Percentiles rank a stretch among this genome's conserved stretches.
These are phyloP conservation scores for Paxillus involutus DNA, from an alignment of 768 basidiomycete species.

Conservation along the genomic window DNA sequence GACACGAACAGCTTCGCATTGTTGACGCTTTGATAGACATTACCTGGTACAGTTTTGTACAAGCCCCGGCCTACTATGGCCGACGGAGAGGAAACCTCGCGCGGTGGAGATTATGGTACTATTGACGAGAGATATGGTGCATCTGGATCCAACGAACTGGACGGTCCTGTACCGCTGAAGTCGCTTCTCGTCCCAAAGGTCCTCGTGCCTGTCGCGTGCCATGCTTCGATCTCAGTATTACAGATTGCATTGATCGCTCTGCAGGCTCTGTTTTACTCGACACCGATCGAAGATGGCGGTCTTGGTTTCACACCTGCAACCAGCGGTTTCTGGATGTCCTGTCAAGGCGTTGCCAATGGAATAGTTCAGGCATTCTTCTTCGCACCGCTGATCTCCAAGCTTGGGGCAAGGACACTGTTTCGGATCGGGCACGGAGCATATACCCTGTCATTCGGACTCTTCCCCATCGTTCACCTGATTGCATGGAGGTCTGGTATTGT, in stretches of 20 bases:
- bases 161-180: constrained; percentile 42
- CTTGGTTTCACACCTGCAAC: constrained; percentile 35
- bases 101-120: not conserved
- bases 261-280: constrained; percentile 40
- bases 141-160: not conserved
- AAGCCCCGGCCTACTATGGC: not conserved
- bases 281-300: constrained; percentile 39
- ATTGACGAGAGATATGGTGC: not conserved
- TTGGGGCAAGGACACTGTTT: constrained; percentile 37
- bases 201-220: constrained; percentile 33
- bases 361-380: constrained; percentile 40
- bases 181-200: constrained; percentile 34
- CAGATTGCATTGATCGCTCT: constrained; percentile 39
- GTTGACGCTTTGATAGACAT: not conserved
- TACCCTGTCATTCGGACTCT: constrained; percentile 21
- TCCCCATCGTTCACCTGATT: constrained; percentile 19
- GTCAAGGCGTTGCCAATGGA: constrained; percentile 37
- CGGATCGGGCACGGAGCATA: constrained; percentile 18
- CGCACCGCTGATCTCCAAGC: constrained; percentile 32
- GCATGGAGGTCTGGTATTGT: not conserved
- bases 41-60: not conserved
- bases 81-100: not conserved
- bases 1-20: too few relatives aligned
- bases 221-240: constrained; percentile 32
- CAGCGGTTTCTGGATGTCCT: constrained; percentile 38